Percentiles rank a stretch among this genome's conserved stretches.
Evolutionary conservation across 768 basidiomycete species (phyloP).

Genomic region (Tremella yokohamensis): DNA sequence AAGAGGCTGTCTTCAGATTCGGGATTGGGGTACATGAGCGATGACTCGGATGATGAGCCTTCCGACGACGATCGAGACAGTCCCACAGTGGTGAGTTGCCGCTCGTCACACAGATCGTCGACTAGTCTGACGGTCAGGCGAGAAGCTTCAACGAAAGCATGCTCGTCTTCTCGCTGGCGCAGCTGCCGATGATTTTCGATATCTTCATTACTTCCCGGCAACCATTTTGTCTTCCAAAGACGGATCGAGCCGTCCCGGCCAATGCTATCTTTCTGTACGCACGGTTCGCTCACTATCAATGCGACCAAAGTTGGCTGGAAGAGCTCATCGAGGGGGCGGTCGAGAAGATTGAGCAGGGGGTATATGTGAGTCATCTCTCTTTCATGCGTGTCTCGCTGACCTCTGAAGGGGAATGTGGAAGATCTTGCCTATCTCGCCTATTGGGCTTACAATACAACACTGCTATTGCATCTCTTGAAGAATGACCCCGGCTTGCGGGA

Average conservation of each 20-base stretch:
- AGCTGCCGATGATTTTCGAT: constrained; percentile 73
- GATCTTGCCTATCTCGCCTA: constrained; percentile 83
- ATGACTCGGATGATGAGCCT: constrained; percentile 53
- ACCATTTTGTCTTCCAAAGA: constrained; percentile 60
- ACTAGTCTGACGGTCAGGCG: constrained; percentile 56
- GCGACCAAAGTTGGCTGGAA: constrained; percentile 83
- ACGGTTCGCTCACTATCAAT: constrained; percentile 68
- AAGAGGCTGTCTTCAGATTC: constrained; percentile 12
- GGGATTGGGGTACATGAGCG: constrained; percentile 5
- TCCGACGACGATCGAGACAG: constrained; percentile 54
- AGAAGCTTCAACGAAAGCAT: constrained; percentile 53
- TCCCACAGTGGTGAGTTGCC: background rate
- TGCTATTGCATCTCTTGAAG: constrained; percentile 79
- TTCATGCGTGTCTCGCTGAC: constrained; percentile 10
- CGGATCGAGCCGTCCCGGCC: constrained; percentile 69
- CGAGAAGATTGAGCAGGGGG: constrained; percentile 83
- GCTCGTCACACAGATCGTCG: background rate
- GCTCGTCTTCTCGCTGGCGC: constrained; percentile 84
- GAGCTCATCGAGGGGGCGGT: constrained; percentile 87
- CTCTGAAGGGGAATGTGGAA: constrained; percentile 67
- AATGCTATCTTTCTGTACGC: constrained; percentile 86
- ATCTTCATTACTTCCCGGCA: constrained; percentile 73
- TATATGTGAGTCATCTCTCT: constrained; percentile 66
- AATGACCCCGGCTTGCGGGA: constrained; percentile 55
- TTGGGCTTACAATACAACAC: constrained; percentile 88